Evolutionary conservation across 176 grass and related monocot species (phyloP), one percentile per base, ranked within the genome.

Genomic region (Oryza longistaminata): DNA sequence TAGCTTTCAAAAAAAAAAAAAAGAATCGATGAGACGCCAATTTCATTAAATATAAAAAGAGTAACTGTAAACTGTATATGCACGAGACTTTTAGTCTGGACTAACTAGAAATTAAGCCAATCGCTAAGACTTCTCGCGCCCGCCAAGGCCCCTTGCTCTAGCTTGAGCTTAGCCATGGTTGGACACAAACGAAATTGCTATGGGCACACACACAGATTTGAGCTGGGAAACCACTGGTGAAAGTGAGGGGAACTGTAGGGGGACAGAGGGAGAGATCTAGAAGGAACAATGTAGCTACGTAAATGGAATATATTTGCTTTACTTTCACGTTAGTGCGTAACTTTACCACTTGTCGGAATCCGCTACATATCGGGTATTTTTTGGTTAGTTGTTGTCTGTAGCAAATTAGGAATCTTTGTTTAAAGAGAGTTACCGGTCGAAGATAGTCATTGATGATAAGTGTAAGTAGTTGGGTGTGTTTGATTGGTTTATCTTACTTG

Each of bases 21-120:
- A 27, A 27, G 0, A 27, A 27, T 27, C 27, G 27, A 27, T 0
- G 27, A 2, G 27, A 0, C 27, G 0, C 27, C 0, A 2, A 27
- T 27, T 27, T 27, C 27, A 27, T 27, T 27, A 2, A 27, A 27
- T 27, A 27, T 27, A 27, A 2, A 27, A 27, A 27, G 0, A 27
- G 1, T 27, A 27, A 27, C 27, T 27, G 27, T 27, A 27, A 27
- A 27, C 27, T 27, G 27, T 27, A 27, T 27, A 27, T 27, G 27
- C 27, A 27, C 27, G 27, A 27, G 27, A 27, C 27, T 27, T 27
- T 27, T 27, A 27, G 27, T 27, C 27, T 1, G 1, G 27, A 2
- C 27, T 27, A 27, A 2, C 27, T 27, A 2, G 27, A 27, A 27
- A 27, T 27, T 27, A 27, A 27, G 1, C 27, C 27, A 27, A 27